These are phyloP conservation scores for Ophiostoma pallidulum DNA, from an alignment of 2,329 filamentous ascomycete genomes.

Conservation along the genomic window DNA sequence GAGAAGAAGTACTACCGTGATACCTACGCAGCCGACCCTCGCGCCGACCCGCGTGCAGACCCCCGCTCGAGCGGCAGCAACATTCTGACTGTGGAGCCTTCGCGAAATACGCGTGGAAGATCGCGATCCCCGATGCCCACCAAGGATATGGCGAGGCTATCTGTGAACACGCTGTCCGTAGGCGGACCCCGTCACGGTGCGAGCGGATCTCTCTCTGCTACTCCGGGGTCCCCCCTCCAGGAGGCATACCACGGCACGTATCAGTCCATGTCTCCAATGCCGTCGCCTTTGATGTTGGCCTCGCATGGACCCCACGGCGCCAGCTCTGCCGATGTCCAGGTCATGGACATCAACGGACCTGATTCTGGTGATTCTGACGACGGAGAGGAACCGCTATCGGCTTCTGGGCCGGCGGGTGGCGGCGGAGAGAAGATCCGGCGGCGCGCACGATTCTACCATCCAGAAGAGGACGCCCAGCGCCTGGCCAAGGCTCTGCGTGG, in stretches of 20 bases:
- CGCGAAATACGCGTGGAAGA: slow-evolving; percentile 25
- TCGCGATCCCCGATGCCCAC: slow-evolving; percentile 41
- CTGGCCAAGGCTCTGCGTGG: slow-evolving; percentile 67
- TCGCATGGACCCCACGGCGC: slow-evolving; percentile 42
- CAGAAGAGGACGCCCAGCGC: slow-evolving; percentile 64
- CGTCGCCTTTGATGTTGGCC: slow-evolving; percentile 60
- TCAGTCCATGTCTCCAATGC: slow-evolving; percentile 91
- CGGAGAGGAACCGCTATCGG: slow-evolving; percentile 24
- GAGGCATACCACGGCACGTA: slow-evolving; percentile 93
- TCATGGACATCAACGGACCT: slow-evolving; percentile 43
- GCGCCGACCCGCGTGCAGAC: not conserved
- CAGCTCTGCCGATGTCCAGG: slow-evolving; percentile 13
- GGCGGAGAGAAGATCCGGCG: slow-evolving; percentile 39
- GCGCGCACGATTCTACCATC: slow-evolving; percentile 73
- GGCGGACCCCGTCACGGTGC: slow-evolving; percentile 26
- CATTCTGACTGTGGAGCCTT: slow-evolving; percentile 33
- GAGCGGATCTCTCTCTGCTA: slow-evolving; percentile 36
- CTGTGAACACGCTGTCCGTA: slow-evolving; percentile 33
- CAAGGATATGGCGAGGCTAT: slow-evolving; percentile 42
- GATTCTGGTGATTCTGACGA: too few relatives aligned
- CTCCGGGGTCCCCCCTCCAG: slow-evolving; percentile 74
- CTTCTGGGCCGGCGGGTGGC: slow-evolving; percentile 21
- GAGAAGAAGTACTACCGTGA: slow-evolving; percentile 22
- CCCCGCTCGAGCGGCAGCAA: slow-evolving; percentile 27
- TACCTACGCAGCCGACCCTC: slow-evolving; percentile 17